Evolutionary conservation across 306 rosid genomes (phyloP).

Genomic region (Trifolium pratense): DNA sequence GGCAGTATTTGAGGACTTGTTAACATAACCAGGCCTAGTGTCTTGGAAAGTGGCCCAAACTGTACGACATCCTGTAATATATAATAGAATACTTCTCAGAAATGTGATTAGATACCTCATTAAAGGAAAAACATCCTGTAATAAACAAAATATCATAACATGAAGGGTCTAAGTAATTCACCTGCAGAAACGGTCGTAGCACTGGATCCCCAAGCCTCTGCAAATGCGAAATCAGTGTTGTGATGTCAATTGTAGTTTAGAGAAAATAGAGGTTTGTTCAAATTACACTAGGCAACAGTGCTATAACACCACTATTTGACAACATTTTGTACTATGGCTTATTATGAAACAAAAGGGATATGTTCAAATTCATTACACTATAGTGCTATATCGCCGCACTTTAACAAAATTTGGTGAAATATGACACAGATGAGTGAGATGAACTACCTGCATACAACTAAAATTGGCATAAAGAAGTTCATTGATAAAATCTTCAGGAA

Average conservation of each 20-base stretch:
- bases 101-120: constrained; percentile 13
- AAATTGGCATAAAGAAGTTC: constrained; percentile 86
- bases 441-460: constrained; percentile 74
- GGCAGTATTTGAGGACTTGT: constrained; percentile 85
- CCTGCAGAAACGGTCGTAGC: constrained; percentile 94
- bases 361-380: not conserved
- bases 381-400: not conserved
- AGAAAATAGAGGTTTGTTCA: not conserved
- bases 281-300: not conserved
- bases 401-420: not conserved
- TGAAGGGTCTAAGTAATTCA: constrained; percentile 27
- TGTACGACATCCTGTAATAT: constrained; percentile 88
- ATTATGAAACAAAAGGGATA: not conserved
- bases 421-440: constrained; percentile 21
- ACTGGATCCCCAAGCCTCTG: constrained; percentile 97
- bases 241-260: not conserved
- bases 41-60: constrained; percentile 87
- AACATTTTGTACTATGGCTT: not conserved
- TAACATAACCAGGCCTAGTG: constrained; percentile 87
- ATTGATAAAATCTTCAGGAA: constrained; percentile 80
- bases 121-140: constrained; percentile 6
- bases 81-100: constrained; percentile 12
- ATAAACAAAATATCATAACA: constrained; percentile 22
- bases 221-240: constrained; percentile 24
- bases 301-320: not conserved